phyloP scores from a whole-genome alignment of 768 basidiomycete genomes.

The Calocybe gangraenosa region DNA sequence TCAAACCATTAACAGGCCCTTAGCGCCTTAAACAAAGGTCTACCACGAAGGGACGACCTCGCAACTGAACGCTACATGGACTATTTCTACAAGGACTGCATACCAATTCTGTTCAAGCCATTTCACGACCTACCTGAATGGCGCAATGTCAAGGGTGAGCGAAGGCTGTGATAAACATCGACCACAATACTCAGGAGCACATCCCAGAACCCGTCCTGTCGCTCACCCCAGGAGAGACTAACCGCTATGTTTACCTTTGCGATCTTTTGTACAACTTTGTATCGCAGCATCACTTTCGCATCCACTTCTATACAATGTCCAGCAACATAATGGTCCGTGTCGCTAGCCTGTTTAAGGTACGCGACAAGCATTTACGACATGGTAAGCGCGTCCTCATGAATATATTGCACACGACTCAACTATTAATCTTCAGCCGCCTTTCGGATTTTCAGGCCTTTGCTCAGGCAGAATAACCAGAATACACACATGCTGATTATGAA shows the following conservation, averaged over 20 bases:
- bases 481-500: slow-evolving; percentile 75
- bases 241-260: slow-evolving; percentile 85
- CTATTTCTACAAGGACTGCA: slow-evolving; percentile 87
- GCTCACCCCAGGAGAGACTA: slow-evolving; percentile 70
- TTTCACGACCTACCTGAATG: slow-evolving; percentile 70
- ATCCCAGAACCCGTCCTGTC: slow-evolving; percentile 45
- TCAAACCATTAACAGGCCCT: slow-evolving; percentile 33
- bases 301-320: slow-evolving; percentile 86
- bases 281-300: slow-evolving; percentile 86
- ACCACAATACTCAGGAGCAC: slow-evolving; percentile 2
- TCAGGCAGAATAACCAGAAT: slow-evolving; percentile 79
- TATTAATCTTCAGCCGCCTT: slow-evolving; percentile 63
- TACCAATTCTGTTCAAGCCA: slow-evolving; percentile 78
- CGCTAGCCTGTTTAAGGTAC: slow-evolving; percentile 71
- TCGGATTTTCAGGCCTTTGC: slow-evolving; percentile 83
- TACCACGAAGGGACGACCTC: slow-evolving; percentile 73
- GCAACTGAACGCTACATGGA: slow-evolving; percentile 87
- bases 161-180: neutral
- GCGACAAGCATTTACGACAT: slow-evolving; percentile 90
- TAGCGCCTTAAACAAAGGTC: slow-evolving; percentile 29
- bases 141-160: slow-evolving; percentile 32
- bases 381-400: slow-evolving; percentile 45
- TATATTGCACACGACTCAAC: slow-evolving; percentile 10
- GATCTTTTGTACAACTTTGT: slow-evolving; percentile 89
- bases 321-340: slow-evolving; percentile 71